Evolutionary conservation across 2,329 filamentous ascomycete genomes (phyloP), one percentile per base, ranked within the genome.

Genomic region (Cadophora sp.): DNA sequence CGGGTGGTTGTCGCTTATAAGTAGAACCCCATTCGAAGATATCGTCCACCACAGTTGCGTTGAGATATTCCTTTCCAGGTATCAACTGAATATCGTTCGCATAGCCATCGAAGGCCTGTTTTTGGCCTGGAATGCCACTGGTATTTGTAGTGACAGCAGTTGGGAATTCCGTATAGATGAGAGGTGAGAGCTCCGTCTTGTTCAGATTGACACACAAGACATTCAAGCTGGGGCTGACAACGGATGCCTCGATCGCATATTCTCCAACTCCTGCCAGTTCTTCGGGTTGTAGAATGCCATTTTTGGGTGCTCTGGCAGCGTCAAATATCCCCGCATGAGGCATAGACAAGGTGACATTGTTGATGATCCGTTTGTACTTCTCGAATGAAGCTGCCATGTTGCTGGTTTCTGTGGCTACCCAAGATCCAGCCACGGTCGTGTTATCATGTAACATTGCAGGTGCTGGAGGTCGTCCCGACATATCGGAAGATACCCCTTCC

Each of bases 301-400:
- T 95, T 9, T 79, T 76, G 0, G 82, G 78, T 70, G 90, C 81
- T 9, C 81, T 84, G 0, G 90, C 88, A 0, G 92, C 91, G 14
- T 81, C 78, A 41, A 91, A 87, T 0, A 96, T 83, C 0, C 89
- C 81, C 51, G 81, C 87, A 72, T 96, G 92, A 0, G 92, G 92
- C 84, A 94, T 90, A 0, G 91, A 91, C 71, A 94, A 82, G 0
- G 90, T 91, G 30, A 93, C 87, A 70, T 94, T 94, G 75, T 94
- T 92, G 73, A 95, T 81, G 45, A 91, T 82, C 30, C 91, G 83
- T 0, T 81, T 79, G 62, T 86, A 76, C 13, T 81, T 75, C 4
- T 81, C 75, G 4, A 83, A 89, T 0, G 82, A 79, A 3, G 79
- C 76, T 0, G 82, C 81, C 20, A 88, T 83, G 64, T 92, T 81